Conservation (phyloP, 768 basidiomycete genomes). For the Gloeopeniophorella convolvens region DNA sequence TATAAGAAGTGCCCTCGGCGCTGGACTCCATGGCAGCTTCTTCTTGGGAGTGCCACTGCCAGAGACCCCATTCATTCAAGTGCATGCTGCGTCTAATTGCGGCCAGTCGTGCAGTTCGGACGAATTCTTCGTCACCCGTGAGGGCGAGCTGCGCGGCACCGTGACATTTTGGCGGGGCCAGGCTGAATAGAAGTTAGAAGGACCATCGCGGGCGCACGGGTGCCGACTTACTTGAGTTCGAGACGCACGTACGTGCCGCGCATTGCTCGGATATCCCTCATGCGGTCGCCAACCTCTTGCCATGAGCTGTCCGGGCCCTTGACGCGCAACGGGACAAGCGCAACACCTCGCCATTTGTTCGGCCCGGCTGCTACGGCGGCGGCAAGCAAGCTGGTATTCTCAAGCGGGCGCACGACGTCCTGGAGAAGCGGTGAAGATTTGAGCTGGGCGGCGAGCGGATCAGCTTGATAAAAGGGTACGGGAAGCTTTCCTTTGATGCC, state of each 20-base stretch:
- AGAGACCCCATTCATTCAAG: conserved; percentile 58
- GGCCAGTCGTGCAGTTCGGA: conserved; percentile 33
- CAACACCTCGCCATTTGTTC: conserved; percentile 46
- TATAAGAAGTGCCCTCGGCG: too few relatives aligned
- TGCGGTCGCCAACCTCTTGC: conserved; percentile 26
- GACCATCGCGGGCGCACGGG: background rate
- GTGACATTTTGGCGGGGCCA: conserved; percentile 42
- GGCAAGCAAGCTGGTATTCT: conserved; percentile 40
- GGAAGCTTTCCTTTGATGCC: conserved; percentile 16
- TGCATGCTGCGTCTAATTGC: conserved; percentile 42
- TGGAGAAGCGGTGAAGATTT: conserved; percentile 28
- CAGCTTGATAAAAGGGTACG: conserved; percentile 22
- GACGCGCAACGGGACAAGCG: conserved; percentile 38
- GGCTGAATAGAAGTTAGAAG: conserved; percentile 22
- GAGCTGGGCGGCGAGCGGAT: conserved; percentile 7
- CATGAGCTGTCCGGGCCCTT: conserved; percentile 21
- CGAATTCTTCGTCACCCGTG: conserved; percentile 53
- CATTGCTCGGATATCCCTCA: conserved; percentile 22
- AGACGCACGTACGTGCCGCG: conserved; percentile 24
- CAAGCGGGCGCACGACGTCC: conserved; percentile 38
- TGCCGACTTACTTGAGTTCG: conserved; percentile 23
- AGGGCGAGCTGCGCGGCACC: conserved; percentile 47
- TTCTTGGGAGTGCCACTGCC: conserved; percentile 41
- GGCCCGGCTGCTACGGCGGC: conserved; percentile 28
- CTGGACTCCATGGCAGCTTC: conserved; percentile 6